Evolutionary conservation across 768 basidiomycete species (phyloP), one percentile per base, ranked within the genome.

Genomic region (Fomitopsis pulvina): DNA sequence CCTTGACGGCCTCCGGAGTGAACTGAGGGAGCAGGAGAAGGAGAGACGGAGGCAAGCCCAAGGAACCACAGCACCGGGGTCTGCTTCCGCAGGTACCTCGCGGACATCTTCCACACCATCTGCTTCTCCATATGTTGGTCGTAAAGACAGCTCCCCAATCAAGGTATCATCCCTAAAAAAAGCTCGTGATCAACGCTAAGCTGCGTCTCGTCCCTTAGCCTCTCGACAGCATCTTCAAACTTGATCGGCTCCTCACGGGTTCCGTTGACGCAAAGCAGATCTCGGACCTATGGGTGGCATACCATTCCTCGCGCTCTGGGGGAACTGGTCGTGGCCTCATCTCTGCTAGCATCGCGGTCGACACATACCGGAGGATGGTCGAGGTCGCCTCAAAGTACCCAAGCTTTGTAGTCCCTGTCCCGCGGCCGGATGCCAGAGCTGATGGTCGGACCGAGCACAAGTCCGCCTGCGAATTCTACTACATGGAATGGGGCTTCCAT

Each of bases 401-500:
- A 0, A 65, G 78, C 12, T 97, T 97, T 60, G 76, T 97, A 30
- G 64, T 95, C 3, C 94, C 96, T 2, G 60, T 99, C 1, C 83
- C 85, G 7, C 78, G 91, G 34, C 64, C 66, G 32, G 60, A 66
- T 8, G 44, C 52, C 14, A 45, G 62, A 22, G 58, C 66, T 22
- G 53, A 54, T 6, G 62, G 68, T 28, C 64, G 57, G 14, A 72
- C 72, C 53, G 56, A 60, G 20, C 55, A 59, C 11, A 47, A 67
- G 28, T 60, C 53, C 20, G 82, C 85, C 1, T 80, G 84, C 60
- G 90, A 91, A 60, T 88, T 91, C 62, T 92, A 83, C 66, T 84
- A 83, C 60, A 71, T 97, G 52, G 86, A 99, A 65, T 98, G 96
- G 95, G 75, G 76, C 32, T 87, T 95, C 64, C 84, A 95, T 62